Percentiles rank a stretch among this genome's conserved stretches.
phyloP scores from a whole-genome alignment of 129 eudicot species.

The Flaveria brownii region DNA sequence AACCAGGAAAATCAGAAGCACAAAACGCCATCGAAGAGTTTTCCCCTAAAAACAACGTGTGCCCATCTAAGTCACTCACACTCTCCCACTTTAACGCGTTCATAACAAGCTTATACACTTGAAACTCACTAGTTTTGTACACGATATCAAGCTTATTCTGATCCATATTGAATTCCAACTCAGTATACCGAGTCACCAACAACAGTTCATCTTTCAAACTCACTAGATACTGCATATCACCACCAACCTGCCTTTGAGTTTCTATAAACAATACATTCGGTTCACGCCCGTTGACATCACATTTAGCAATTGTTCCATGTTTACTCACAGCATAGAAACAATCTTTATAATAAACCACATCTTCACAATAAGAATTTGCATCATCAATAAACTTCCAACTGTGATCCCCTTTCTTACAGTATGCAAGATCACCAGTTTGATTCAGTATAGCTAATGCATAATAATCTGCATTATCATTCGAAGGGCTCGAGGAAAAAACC shows the following conservation, averaged over 20 bases:
- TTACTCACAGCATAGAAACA: conserved; percentile 64
- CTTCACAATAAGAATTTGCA: conserved; percentile 56
- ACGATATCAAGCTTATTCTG: conserved; percentile 43
- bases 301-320: conserved; percentile 51
- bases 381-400: conserved; percentile 55
- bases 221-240: conserved; percentile 82
- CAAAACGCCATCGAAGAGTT: conserved; percentile 62
- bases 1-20: conserved; percentile 59
- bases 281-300: conserved; percentile 43
- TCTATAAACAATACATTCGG: conserved; percentile 41
- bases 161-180: conserved; percentile 53
- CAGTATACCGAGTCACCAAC: conserved; percentile 61
- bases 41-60: conserved; percentile 67
- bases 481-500: conserved; percentile 56
- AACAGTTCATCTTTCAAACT: conserved; percentile 51
- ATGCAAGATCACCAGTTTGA: conserved; percentile 64
- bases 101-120: conserved; percentile 47
- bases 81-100: conserved; percentile 52
- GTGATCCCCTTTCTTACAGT: conserved; percentile 45
- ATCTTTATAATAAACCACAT: conserved; percentile 52
- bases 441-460: conserved; percentile 58
- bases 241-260: conserved; percentile 46
- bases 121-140: conserved; percentile 62
- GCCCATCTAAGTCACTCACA: conserved; percentile 47
- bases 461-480: conserved; percentile 25